phyloP scores from a whole-genome alignment of 78 protist genomes.

The Isochrysis galbana region DNA sequence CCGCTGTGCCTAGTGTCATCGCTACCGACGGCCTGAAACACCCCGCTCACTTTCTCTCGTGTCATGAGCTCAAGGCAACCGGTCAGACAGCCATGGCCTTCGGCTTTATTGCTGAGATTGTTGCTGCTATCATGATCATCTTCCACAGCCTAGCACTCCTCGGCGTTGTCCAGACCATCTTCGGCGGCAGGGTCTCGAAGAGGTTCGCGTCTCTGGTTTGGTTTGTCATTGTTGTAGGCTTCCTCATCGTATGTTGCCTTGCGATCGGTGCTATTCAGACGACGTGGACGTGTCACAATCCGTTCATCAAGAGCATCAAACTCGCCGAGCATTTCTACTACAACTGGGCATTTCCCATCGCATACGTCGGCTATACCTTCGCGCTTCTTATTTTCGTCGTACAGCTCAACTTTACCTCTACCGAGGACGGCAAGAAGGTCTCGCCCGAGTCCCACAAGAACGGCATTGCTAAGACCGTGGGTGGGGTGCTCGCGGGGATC shows the following conservation, averaged over 20 bases:
- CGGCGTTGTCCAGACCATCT: not conserved
- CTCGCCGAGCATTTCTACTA: too few relatives aligned
- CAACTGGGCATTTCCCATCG: too few relatives aligned
- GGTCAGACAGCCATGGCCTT: not conserved
- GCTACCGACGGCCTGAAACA: not conserved
- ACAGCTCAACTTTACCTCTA: too few relatives aligned
- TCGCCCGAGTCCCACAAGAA: too few relatives aligned
- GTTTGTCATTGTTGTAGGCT: not conserved
- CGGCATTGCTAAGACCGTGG: too few relatives aligned
- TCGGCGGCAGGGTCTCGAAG: not conserved
- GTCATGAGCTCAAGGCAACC: not conserved
- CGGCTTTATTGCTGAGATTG: not conserved
- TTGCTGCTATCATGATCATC: not conserved
- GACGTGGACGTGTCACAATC: not conserved
- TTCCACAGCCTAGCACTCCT: not conserved
- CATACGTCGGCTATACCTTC: too few relatives aligned
- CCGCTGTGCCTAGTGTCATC: constrained; percentile 21
- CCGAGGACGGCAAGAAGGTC: too few relatives aligned
- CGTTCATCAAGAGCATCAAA: too few relatives aligned
- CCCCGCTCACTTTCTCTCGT: not conserved
- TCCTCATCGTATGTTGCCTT: not conserved
- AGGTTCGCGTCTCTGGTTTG: not conserved
- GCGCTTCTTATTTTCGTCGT: too few relatives aligned
- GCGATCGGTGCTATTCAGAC: not conserved
- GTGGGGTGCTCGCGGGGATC: too few relatives aligned